Evolutionary conservation across 164 flowering plant genomes (phyloP).

Genomic region (Piper betle): DNA sequence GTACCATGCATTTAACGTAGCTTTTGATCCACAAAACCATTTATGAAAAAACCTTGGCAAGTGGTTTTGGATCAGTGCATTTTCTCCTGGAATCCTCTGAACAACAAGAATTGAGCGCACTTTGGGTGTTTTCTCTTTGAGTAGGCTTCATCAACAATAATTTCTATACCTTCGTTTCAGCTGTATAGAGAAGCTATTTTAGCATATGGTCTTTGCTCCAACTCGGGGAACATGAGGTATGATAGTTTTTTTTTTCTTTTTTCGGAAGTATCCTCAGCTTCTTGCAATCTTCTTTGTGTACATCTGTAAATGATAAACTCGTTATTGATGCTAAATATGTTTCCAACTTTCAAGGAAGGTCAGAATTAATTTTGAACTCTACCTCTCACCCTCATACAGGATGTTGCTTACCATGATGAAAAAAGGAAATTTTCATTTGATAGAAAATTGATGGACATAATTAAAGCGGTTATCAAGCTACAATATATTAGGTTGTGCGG

Average conservation of each 20-base stretch:
- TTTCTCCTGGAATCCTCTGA: slow-evolving; percentile 95
- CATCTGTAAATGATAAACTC: too few species aligned
- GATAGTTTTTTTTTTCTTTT: background rate
- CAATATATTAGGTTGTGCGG: too few species aligned
- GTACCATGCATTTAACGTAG: slow-evolving; percentile 19
- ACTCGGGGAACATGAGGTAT: slow-evolving; percentile 42
- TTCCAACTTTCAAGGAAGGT: too few species aligned
- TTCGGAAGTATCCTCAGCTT: background rate
- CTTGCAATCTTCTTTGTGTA: background rate
- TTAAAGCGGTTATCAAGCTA: too few species aligned
- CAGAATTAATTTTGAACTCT: too few species aligned
- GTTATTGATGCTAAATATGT: too few species aligned
- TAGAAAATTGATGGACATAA: too few species aligned
- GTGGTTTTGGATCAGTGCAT: slow-evolving; percentile 92
- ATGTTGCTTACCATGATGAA: too few species aligned
- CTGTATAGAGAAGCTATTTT: slow-evolving; percentile 94
- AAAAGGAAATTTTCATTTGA: too few species aligned
- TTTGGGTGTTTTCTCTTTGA: background rate
- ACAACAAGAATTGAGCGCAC: slow-evolving; percentile 71
- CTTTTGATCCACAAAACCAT: slow-evolving; percentile 84
- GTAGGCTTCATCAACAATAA: slow-evolving; percentile 11
- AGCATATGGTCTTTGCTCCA: slow-evolving; percentile 66
- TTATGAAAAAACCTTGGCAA: slow-evolving; percentile 88
- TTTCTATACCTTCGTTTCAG: slow-evolving; percentile 7
- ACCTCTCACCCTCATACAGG: too few species aligned